A percentile compares a stretch with the other conserved stretches of the same genome.
Evolutionary conservation across 202 grass and related monocot species (phyloP).

Genomic region (Musa balbisiana): DNA sequence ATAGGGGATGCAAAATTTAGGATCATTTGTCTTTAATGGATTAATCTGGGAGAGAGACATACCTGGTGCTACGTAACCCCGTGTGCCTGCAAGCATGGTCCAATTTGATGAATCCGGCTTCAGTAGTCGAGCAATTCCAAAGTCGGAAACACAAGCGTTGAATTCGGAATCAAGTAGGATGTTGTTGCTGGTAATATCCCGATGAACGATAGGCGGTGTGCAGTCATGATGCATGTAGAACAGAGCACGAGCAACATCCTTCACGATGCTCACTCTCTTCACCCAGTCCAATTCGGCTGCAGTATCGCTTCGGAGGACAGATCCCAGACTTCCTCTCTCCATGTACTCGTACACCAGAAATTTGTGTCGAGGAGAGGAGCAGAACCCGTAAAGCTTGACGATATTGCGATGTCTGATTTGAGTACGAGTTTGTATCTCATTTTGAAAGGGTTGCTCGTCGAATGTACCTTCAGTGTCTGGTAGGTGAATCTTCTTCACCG

Average conservation of each 20-base stretch:
- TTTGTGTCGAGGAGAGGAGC: not conserved
- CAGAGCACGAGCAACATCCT: conserved; percentile 13
- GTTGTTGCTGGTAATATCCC: conserved; percentile 30
- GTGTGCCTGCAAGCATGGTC: conserved; percentile 24
- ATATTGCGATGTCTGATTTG: conserved; percentile 17
- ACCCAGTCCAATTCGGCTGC: not conserved
- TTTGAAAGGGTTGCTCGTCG: no score
- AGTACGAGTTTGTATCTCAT: conserved; percentile 20
- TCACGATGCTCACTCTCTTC: not conserved
- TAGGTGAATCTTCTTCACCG: not conserved
- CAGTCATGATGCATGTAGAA: conserved; percentile 30
- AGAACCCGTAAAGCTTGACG: conserved; percentile 22
- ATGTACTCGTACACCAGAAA: conserved; percentile 30
- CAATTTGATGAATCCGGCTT: conserved; percentile 22
- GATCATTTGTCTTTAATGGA: no score
- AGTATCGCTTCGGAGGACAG: not conserved
- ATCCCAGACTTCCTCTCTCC: conserved; percentile 19
- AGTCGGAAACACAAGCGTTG: conserved; percentile 23
- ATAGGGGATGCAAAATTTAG: no score
- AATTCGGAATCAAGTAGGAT: conserved; percentile 9
- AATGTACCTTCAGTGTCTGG: not conserved
- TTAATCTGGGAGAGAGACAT: not conserved
- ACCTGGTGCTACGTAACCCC: conserved; percentile 26
- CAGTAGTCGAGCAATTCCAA: conserved; percentile 28
- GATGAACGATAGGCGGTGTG: conserved; percentile 7